Conservation (phyloP, 1,284 basidiomycete species). For the Veloboletus limbatus region DNA sequence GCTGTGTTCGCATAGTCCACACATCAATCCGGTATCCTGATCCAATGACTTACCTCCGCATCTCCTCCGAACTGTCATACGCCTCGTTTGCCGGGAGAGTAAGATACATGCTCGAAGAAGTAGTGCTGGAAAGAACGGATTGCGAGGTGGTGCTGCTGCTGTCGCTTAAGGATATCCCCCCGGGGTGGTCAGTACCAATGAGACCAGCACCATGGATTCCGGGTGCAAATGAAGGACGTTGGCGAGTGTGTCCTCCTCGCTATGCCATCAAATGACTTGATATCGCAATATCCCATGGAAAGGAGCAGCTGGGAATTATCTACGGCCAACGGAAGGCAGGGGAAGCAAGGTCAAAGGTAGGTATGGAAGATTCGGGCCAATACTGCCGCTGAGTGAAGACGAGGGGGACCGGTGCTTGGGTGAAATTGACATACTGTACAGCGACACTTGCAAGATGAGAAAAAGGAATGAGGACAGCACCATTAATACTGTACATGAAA, state of each 20-base stretch:
- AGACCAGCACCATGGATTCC: constrained; percentile 22
- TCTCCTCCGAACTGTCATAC: constrained; percentile 23
- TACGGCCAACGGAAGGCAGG: constrained; percentile 22
- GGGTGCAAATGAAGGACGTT: constrained; percentile 20
- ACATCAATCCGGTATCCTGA: constrained; percentile 49
- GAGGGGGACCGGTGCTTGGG: constrained; percentile 66
- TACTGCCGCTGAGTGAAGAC: constrained; percentile 13
- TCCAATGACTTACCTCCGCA: constrained; percentile 15
- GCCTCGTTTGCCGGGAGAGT: constrained; percentile 33
- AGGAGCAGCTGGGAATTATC: constrained; percentile 24
- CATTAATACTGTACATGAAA: too few relatives aligned
- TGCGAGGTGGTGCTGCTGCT: constrained; percentile 34
- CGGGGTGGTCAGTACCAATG: constrained; percentile 29
- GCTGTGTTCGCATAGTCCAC: constrained; percentile 63
- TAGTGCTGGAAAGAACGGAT: constrained; percentile 34
- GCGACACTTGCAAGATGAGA: constrained; percentile 57
- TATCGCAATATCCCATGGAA: constrained; percentile 23
- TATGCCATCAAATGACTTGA: constrained; percentile 23
- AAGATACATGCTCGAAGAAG: constrained; percentile 43
- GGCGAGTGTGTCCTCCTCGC: constrained; percentile 18
- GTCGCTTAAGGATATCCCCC: constrained; percentile 30
- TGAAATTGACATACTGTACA: constrained; percentile 89
- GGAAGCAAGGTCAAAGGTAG: constrained; percentile 26
- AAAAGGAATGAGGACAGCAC: constrained; percentile 7
- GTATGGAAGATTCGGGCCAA: constrained; percentile 35